These are phyloP conservation scores for Lactifluus volemus DNA, from an alignment of 768 basidiomycete species.

Conservation along the genomic window DNA sequence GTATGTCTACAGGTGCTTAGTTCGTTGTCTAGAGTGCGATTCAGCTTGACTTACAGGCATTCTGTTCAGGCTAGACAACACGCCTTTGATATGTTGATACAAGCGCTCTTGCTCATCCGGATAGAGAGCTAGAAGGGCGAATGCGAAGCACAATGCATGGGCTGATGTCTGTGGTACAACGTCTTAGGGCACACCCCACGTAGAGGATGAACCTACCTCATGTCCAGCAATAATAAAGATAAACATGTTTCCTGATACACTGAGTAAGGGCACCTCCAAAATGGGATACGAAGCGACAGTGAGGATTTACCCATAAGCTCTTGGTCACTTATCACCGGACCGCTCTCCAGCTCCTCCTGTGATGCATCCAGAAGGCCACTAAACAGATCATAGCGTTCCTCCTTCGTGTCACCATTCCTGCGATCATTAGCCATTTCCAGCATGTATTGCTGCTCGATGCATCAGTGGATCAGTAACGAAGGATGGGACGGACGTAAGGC, in stretches of 20 bases:
- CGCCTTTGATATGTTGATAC: conserved; percentile 28
- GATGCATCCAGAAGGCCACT: conserved; percentile 22
- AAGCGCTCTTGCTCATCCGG: conserved; percentile 35
- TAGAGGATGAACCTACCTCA: conserved; percentile 18
- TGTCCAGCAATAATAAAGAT: conserved; percentile 31
- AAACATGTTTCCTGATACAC: conserved; percentile 23
- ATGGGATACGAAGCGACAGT: not conserved
- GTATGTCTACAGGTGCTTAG: conserved; percentile 15
- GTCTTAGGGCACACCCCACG: not conserved
- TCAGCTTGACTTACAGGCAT: not conserved
- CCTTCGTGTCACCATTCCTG: conserved; percentile 12
- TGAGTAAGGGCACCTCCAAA: not conserved
- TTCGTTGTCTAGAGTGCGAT: not conserved
- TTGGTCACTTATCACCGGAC: conserved; percentile 15
- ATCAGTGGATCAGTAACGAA: not conserved
- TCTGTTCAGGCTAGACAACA: conserved; percentile 26
- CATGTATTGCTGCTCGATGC: conserved; percentile 21
- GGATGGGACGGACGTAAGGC: not conserved
- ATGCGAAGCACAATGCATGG: conserved; percentile 30
- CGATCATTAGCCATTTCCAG: conserved; percentile 23
- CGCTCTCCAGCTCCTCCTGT: conserved; percentile 14
- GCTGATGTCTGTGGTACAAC: conserved; percentile 27
- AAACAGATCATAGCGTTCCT: conserved; percentile 23
- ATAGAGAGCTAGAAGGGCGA: conserved; percentile 36
- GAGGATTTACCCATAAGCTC: conserved; percentile 19